A percentile compares a stretch with the other conserved stretches of the same genome.
These are phyloP conservation scores for Colletotrichum musicola DNA, from an alignment of 2,329 filamentous ascomycete species.

Conservation along the genomic window DNA sequence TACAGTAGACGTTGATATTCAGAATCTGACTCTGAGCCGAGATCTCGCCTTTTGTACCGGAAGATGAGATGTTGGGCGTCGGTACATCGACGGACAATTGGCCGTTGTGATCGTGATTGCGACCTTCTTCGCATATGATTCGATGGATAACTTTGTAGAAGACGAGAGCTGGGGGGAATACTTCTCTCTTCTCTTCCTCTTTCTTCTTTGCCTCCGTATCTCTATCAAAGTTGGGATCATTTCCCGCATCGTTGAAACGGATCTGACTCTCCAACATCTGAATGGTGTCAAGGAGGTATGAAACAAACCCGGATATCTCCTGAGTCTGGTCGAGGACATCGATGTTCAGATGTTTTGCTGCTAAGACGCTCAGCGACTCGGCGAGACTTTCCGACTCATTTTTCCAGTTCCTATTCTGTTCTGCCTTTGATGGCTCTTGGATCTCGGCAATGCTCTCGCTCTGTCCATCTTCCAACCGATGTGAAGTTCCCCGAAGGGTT, in stretches of 20 bases:
- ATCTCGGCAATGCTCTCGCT: no score
- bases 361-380: not conserved
- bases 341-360: not conserved
- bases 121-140: not conserved
- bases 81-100: not conserved
- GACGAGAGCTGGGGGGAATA: not conserved
- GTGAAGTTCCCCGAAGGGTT: no score
- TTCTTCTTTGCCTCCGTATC: not conserved
- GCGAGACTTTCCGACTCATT: not conserved
- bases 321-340: not conserved
- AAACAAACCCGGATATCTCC: not conserved
- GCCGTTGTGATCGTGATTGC: not conserved
- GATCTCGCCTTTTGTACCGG: not conserved
- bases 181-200: not conserved
- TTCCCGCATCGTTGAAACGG: not conserved
- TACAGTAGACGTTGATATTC: not conserved
- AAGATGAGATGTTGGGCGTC: not conserved
- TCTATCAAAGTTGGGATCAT: no score
- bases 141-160: not conserved
- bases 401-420: no score
- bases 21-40: not conserved
- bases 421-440: no score
- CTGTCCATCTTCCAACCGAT: no score
- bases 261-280: conserved; percentile 2
- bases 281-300: conserved; percentile 16